These are phyloP conservation scores for Wickerhamomyces sp. DNA, from an alignment of 1,139 yeast species.

Conservation along the genomic window DNA sequence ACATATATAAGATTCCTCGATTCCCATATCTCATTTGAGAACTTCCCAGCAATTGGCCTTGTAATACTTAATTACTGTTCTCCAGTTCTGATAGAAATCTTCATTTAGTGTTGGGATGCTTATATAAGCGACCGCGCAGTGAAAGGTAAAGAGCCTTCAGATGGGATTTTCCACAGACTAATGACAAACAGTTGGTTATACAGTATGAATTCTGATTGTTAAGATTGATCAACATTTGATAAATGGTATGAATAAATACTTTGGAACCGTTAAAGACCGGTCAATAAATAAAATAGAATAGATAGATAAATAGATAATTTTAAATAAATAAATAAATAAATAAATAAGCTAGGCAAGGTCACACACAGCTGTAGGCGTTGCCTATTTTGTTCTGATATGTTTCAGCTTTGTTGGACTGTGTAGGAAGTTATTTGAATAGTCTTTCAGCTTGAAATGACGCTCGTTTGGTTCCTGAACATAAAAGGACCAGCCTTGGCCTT, in stretches of 20 bases:
- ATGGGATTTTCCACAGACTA: too few relatives aligned
- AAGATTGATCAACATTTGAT: too few relatives aligned
- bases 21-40: too few relatives aligned
- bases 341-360: neutral
- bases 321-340: slow-evolving; percentile 2
- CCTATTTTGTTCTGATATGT: slow-evolving; percentile 77
- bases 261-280: too few relatives aligned
- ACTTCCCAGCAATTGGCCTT: too few relatives aligned
- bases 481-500: slow-evolving; percentile 83
- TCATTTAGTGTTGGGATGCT: slow-evolving; percentile 1
- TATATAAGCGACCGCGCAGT: neutral
- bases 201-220: too few relatives aligned
- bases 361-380: neutral
- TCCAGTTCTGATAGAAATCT: too few relatives aligned
- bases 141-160: too few relatives aligned
- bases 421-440: slow-evolving; percentile 65
- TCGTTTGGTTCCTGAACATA: slow-evolving; percentile 78
- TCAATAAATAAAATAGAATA: slow-evolving; percentile 1
- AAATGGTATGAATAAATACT: slow-evolving; percentile 8
- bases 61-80: too few relatives aligned
- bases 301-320: slow-evolving; percentile 10
- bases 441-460: slow-evolving; percentile 71
- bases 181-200: too few relatives aligned
- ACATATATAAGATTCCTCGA: too few relatives aligned
- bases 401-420: slow-evolving; percentile 72